phyloP scores from a whole-genome alignment of 768 basidiomycete genomes.

The Russula emetica region DNA sequence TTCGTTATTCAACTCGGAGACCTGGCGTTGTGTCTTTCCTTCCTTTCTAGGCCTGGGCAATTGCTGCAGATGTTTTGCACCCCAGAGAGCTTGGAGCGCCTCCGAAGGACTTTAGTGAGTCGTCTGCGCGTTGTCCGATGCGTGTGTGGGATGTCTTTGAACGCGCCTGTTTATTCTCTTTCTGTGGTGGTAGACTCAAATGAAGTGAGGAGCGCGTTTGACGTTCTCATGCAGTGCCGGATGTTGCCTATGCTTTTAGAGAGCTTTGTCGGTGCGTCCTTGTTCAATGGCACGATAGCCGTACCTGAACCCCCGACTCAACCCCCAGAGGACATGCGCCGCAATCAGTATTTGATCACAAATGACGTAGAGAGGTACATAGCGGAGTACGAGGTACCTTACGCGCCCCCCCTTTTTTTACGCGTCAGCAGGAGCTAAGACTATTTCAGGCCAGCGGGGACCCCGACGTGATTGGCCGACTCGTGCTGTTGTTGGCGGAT shows the following conservation, averaged over 20 bases:
- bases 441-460: slow-evolving; percentile 43
- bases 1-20: background rate
- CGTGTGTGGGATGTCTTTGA: background rate
- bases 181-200: slow-evolving; percentile 42
- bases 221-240: slow-evolving; percentile 51
- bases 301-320: background rate
- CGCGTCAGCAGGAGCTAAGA: background rate
- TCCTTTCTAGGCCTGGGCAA: slow-evolving; percentile 46
- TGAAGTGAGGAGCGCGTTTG: slow-evolving; percentile 52
- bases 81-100: slow-evolving; percentile 48
- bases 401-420: background rate
- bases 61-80: slow-evolving; percentile 48
- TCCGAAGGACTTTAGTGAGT: slow-evolving; percentile 34
- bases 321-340: slow-evolving; percentile 56
- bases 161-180: background rate
- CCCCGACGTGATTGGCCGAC: slow-evolving; percentile 45
- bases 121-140: background rate
- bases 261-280: slow-evolving; percentile 55
- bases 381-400: slow-evolving; percentile 55
- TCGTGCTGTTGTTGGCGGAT: slow-evolving; percentile 57
- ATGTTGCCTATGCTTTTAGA: slow-evolving; percentile 64
- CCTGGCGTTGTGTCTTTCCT: background rate
- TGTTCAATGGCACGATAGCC: background rate
- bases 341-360: slow-evolving; percentile 53
- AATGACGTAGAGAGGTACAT: slow-evolving; percentile 58